A percentile compares a stretch with the other conserved stretches of the same genome.
These are phyloP conservation scores for Colletotrichum sp. DNA, from an alignment of 2,329 filamentous ascomycete species.

Conservation along the genomic window DNA sequence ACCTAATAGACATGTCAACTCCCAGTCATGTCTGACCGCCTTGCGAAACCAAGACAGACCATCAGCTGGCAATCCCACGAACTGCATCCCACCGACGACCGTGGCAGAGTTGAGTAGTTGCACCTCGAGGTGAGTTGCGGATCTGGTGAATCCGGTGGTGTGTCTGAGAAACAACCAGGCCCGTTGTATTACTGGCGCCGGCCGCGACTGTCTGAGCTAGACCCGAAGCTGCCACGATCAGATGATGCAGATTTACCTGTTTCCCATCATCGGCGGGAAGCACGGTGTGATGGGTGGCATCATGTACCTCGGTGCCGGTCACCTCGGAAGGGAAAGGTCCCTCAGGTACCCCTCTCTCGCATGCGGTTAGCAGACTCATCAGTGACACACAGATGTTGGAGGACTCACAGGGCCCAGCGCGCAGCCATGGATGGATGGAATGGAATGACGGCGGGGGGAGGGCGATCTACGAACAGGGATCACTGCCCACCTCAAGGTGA, in stretches of 20 bases:
- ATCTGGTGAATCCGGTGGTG: neutral
- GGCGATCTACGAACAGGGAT: constrained; percentile 11
- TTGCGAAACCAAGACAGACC: neutral
- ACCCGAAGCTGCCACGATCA: neutral
- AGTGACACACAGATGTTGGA: neutral
- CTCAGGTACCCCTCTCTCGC: neutral
- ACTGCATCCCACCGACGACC: neutral
- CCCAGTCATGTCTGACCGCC: neutral
- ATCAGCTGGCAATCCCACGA: neutral
- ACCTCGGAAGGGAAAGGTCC: neutral
- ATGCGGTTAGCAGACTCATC: neutral
- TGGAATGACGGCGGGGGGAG: neutral
- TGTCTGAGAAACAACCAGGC: neutral
- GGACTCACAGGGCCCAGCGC: neutral
- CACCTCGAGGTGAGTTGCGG: neutral
- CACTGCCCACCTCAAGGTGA: neutral
- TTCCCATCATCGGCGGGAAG: neutral
- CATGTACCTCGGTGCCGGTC: neutral
- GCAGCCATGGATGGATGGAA: neutral
- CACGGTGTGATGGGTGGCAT: neutral
- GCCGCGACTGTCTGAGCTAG: neutral
- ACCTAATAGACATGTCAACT: neutral
- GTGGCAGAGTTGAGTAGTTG: neutral
- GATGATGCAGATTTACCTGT: constrained; percentile 13
- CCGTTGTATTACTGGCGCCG: neutral